A percentile compares a stretch with the other conserved stretches of the same genome.
phyloP scores from a whole-genome alignment of 2,329 filamentous ascomycete species.

The Calonectria multiphialidica region DNA sequence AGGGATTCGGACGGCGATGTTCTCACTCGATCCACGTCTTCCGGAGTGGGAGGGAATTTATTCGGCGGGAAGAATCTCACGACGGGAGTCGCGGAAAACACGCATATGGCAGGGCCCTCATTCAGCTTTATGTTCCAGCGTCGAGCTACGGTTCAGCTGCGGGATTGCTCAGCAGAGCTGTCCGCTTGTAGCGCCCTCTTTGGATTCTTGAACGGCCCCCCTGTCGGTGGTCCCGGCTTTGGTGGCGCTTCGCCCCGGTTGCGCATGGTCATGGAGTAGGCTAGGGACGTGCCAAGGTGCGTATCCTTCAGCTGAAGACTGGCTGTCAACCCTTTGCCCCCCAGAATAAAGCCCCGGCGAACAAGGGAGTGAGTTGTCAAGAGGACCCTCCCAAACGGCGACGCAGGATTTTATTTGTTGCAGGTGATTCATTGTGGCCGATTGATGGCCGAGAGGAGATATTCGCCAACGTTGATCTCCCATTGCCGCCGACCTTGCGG shows the following conservation, averaged over 20 bases:
- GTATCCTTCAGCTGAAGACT: background rate
- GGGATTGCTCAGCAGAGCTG: background rate
- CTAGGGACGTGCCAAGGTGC: constrained; percentile 28
- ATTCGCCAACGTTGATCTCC: background rate
- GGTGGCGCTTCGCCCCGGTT: constrained; percentile 25
- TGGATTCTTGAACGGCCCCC: constrained; percentile 12
- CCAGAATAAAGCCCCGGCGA: background rate
- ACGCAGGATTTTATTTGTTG: background rate
- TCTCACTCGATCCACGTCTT: background rate
- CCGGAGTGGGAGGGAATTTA: background rate
- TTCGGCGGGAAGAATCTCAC: background rate
- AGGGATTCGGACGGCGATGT: background rate
- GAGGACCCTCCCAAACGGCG: background rate
- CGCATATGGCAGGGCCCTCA: background rate
- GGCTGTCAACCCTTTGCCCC: background rate
- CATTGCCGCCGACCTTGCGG: background rate
- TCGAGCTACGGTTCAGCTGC: background rate
- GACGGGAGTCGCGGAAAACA: background rate
- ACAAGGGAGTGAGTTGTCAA: background rate
- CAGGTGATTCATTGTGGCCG: background rate
- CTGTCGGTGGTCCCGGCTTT: constrained; percentile 25
- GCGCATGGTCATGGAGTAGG: constrained; percentile 16
- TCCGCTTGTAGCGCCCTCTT: background rate
- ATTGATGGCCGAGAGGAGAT: background rate
- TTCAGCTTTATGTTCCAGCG: constrained; percentile 15